Evolutionary conservation across 2,329 filamentous ascomycete genomes (phyloP).

Genomic region (Penicillium sp.): DNA sequence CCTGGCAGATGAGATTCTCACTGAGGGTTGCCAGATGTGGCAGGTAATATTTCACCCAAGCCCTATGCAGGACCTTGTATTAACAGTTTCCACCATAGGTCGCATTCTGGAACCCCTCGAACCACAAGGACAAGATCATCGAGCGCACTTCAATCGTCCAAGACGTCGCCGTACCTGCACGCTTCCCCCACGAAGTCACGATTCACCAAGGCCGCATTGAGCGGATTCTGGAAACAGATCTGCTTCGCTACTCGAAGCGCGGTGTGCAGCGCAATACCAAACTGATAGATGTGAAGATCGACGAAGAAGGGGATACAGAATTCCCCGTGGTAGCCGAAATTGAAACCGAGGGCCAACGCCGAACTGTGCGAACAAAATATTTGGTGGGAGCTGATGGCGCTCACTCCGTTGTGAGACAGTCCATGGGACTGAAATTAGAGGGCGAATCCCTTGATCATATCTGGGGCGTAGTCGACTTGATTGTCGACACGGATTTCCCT

Average conservation of each 20-base stretch:
- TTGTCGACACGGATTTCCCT: constrained; percentile 74
- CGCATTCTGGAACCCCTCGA: constrained; percentile 72
- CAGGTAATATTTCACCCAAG: constrained; percentile 46
- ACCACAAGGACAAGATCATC: constrained; percentile 59
- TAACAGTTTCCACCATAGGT: constrained; percentile 23
- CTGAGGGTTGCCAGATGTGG: constrained; percentile 51
- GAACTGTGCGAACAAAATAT: constrained; percentile 67
- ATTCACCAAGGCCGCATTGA: constrained; percentile 76
- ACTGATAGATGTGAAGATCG: constrained; percentile 65
- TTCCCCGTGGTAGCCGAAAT: constrained; percentile 45
- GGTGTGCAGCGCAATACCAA: constrained; percentile 69
- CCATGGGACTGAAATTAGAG: constrained; percentile 58
- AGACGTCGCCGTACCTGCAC: constrained; percentile 67
- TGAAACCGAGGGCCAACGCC: constrained; percentile 37
- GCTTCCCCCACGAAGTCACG: constrained; percentile 73
- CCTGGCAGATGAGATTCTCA: constrained; percentile 47
- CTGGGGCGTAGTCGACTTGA: constrained; percentile 78
- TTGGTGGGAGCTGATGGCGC: constrained; percentile 75
- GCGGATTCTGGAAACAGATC: constrained; percentile 70
- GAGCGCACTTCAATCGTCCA: constrained; percentile 62
- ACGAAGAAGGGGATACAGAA: constrained; percentile 54
- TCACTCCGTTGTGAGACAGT: constrained; percentile 68
- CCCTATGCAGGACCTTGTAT: background rate
- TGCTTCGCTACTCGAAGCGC: constrained; percentile 64
- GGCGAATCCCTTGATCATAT: constrained; percentile 74